Evolutionary conservation across 768 basidiomycete genomes (phyloP).

Genomic region (Steccherinum ochraceum): DNA sequence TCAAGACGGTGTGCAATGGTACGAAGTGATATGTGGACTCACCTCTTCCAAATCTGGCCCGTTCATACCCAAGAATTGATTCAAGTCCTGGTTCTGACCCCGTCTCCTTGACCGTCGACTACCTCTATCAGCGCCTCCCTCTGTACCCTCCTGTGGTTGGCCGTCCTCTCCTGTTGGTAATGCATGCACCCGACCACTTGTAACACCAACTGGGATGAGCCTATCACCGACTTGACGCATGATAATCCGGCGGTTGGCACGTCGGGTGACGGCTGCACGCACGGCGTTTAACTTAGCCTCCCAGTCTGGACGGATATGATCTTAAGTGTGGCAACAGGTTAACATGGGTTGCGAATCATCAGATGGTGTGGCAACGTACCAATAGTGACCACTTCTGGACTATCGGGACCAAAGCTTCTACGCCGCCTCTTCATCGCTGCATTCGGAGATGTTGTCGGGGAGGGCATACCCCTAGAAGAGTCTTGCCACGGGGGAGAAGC

Average conservation of each 20-base stretch:
- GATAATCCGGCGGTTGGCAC: slow-evolving; percentile 92
- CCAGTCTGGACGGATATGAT: slow-evolving; percentile 98
- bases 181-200: slow-evolving; percentile 76
- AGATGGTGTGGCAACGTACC: slow-evolving; percentile 41
- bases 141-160: slow-evolving; percentile 30
- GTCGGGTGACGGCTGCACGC: slow-evolving; percentile 90
- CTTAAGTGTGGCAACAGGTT: slow-evolving; percentile 32
- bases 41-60: slow-evolving; percentile 95
- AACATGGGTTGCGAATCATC: neutral
- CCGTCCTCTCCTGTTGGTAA: slow-evolving; percentile 42
- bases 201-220: slow-evolving; percentile 94
- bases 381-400: slow-evolving; percentile 86
- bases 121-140: slow-evolving; percentile 28
- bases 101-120: slow-evolving; percentile 56
- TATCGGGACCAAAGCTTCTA: slow-evolving; percentile 84
- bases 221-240: slow-evolving; percentile 99
- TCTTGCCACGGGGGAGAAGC: slow-evolving; percentile 46
- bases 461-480: slow-evolving; percentile 37
- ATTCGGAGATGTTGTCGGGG: slow-evolving; percentile 9
- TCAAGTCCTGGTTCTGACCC: slow-evolving; percentile 52
- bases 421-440: slow-evolving; percentile 55
- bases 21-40: slow-evolving; percentile 2
- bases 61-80: slow-evolving; percentile 56
- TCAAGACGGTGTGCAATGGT: neutral
- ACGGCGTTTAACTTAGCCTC: slow-evolving; percentile 92